Evolutionary conservation across 2,329 filamentous ascomycete species (phyloP).

Genomic region (Pyricularia pennisetigena): DNA sequence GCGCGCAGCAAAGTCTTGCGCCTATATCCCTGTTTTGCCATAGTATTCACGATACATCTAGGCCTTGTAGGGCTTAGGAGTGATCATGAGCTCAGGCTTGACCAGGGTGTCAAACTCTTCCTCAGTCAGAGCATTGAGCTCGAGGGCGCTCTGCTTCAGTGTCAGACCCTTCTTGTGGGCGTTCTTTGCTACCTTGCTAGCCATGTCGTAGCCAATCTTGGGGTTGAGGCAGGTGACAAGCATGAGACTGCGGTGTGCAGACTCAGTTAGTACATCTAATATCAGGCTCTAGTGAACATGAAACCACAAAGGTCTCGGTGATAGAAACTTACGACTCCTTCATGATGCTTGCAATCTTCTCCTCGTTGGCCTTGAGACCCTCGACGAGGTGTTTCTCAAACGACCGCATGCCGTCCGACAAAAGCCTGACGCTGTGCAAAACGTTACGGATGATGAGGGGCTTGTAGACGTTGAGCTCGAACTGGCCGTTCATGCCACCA

Average conservation of each 20-base stretch:
- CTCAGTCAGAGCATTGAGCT: conserved; percentile 78
- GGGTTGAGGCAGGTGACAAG: conserved; percentile 96
- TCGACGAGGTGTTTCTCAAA: conserved; percentile 90
- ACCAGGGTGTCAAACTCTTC: conserved; percentile 89
- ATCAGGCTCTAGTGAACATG: not conserved
- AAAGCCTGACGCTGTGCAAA: conserved; percentile 79
- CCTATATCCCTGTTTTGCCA: not conserved
- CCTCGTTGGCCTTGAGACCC: conserved; percentile 87
- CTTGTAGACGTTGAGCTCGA: conserved; percentile 99
- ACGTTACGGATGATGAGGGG: conserved; percentile 92
- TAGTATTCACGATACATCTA: conserved; percentile 11
- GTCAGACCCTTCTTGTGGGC: conserved; percentile 97
- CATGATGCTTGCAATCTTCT: conserved; percentile 80
- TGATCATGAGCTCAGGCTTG: conserved; percentile 89
- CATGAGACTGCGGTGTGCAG: conserved; percentile 66
- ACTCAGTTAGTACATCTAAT: conserved; percentile 3
- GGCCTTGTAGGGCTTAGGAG: conserved; percentile 56
- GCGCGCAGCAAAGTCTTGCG: not conserved
- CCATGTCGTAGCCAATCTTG: conserved; percentile 96
- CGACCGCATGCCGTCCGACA: conserved; percentile 86
- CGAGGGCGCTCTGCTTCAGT: conserved; percentile 86
- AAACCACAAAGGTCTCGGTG: conserved; percentile 1
- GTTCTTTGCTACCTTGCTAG: conserved; percentile 94
- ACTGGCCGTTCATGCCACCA: conserved; percentile 94
- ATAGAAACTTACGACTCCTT: conserved; percentile 70